Base-by-base conservation (phyloP, 345 rosid genomes). In the Brassica cretica region DNA sequence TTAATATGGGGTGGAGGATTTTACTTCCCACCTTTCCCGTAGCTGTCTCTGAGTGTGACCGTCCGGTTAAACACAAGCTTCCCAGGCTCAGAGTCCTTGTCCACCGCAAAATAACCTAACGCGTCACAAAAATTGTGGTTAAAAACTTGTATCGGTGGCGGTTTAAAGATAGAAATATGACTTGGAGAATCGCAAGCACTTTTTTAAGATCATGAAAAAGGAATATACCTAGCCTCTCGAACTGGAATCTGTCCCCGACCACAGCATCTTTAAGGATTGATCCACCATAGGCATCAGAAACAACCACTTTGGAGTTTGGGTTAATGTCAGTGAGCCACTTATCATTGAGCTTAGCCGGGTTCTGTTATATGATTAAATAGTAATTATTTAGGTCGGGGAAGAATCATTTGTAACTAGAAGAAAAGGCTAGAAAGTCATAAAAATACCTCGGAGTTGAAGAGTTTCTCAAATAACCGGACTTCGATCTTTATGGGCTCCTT, bases 381-480 rank as follows among this genome's bases (percentile, higher is more conserved):
- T 10, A 9, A n/a, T 4, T 10, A 9, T 44, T 68, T 33, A 80
- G 37, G 25, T 12, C 5, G 0, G 49, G 49, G 33, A 5, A 46
- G 11, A 55, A 27, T 1, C 56, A 29, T 53, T 41, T 39, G 37
- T 24, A 11, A 68, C 53, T 14, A 63, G 4, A 58, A 41, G 37
- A 58, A 24, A 76, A 15, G 30, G 37, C 65, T 29, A 56, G 16
- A 46, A 70, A 77, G 24, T 2, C 53, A 41, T 30, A 64, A 75
- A 65, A 21, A 21, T 69, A 91, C 99, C 98, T 95, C 98, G 1
- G 93, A 89, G 66, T 86, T 85, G 37, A 95, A 95, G 68, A 95
- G 88, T 76, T 81, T 95, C 65, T 93, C 97, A 71, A 93, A 95
- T 86, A 95, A 87, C 83, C 97, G 88, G 78, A 95, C 98, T 93